phyloP scores from a whole-genome alignment of 116 monocot genomes.

The Posidonia oceanica region DNA sequence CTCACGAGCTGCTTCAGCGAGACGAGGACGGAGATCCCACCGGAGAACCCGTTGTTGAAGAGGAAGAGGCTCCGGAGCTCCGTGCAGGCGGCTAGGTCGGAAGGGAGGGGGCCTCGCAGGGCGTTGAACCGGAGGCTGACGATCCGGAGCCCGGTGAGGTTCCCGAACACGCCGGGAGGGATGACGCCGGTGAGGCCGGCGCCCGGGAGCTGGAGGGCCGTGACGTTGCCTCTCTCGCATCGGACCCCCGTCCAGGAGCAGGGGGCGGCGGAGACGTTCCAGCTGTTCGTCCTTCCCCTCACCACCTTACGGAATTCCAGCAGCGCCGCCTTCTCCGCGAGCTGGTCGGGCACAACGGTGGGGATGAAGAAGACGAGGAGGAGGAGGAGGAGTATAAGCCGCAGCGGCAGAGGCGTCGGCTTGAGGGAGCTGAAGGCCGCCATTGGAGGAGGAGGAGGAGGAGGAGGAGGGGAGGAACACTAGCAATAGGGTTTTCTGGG shows the following conservation, averaged over 20 bases:
- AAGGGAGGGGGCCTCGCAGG: constrained; percentile 37
- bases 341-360: constrained; percentile 8
- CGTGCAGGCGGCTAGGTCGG: constrained; percentile 31
- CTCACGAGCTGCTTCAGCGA: constrained; percentile 24
- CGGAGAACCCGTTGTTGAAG: constrained; percentile 36
- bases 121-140: constrained; percentile 55
- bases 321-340: constrained; percentile 29
- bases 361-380: constrained; percentile 12
- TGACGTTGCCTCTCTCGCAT: constrained; percentile 32
- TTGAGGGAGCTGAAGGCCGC: background rate
- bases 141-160: constrained; percentile 39
- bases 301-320: constrained; percentile 36
- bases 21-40: constrained; percentile 25
- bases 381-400: background rate
- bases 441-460: background rate
- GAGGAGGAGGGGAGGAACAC: background rate
- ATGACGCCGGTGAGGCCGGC: constrained; percentile 33
- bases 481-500: too few relatives aligned
- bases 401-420: too few relatives aligned
- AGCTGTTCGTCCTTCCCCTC: constrained; percentile 9
- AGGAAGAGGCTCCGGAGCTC: constrained; percentile 42
- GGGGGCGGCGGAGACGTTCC: constrained; percentile 28
- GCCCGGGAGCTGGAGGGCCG: constrained; percentile 50
- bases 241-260: constrained; percentile 45
- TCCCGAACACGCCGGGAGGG: constrained; percentile 30